phyloP scores from a whole-genome alignment of 192 early-diverging fungal genomes.

The Backusella mclennaniae region DNA sequence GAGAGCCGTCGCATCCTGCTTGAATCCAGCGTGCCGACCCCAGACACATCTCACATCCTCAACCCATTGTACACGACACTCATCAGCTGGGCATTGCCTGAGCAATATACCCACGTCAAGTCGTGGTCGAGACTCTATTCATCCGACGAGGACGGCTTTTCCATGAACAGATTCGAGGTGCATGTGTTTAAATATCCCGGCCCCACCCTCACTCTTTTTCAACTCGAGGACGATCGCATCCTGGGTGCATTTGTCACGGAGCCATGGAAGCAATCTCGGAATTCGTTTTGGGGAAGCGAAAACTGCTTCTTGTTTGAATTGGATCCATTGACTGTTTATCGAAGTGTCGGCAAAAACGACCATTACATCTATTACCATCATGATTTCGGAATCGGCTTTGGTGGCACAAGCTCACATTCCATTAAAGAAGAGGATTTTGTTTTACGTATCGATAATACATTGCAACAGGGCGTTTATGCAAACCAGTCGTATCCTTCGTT shows the following conservation, averaged over 20 bases:
- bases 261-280: slow-evolving; percentile 49
- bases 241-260: slow-evolving; percentile 51
- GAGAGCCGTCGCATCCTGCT: slow-evolving; percentile 3
- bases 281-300: slow-evolving; percentile 43
- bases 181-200: slow-evolving; percentile 60
- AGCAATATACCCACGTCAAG: slow-evolving; percentile 17
- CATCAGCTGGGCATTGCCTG: slow-evolving; percentile 47
- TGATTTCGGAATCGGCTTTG: slow-evolving; percentile 36
- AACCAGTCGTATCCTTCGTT: slow-evolving; percentile 40
- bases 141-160: slow-evolving; percentile 51
- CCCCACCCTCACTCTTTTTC: slow-evolving; percentile 47
- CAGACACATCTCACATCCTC: slow-evolving; percentile 33
- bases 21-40: slow-evolving; percentile 6
- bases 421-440: slow-evolving; percentile 33
- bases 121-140: slow-evolving; percentile 43
- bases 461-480: slow-evolving; percentile 43
- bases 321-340: slow-evolving; percentile 44
- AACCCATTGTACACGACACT: slow-evolving; percentile 36
- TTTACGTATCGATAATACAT: slow-evolving; percentile 45
- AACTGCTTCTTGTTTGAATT: slow-evolving; percentile 49
- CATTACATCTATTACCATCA: slow-evolving; percentile 34
- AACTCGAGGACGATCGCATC: slow-evolving; percentile 27
- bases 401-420: slow-evolving; percentile 21
- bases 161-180: slow-evolving; percentile 53
- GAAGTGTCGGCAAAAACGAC: slow-evolving; percentile 14